Base-by-base conservation (phyloP, 2,329 filamentous ascomycete species). In the Epichloe elymi region DNA sequence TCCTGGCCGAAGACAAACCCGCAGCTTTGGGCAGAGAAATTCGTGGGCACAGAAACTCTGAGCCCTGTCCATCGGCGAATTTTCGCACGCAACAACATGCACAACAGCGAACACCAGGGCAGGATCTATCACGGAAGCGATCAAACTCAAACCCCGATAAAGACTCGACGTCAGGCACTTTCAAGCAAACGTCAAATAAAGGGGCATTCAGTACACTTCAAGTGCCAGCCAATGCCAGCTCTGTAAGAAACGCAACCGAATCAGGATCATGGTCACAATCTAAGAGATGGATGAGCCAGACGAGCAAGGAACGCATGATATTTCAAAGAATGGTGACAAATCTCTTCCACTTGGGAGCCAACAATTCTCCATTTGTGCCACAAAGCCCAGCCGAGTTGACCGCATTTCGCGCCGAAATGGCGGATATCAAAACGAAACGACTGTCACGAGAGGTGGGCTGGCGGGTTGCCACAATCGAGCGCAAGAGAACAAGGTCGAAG, bases 361-460 rank as follows among this genome's bases (percentile, higher is more conserved):
- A 63, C 44, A 62, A 63, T 12, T 71, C 69, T 0, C 67, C 68
- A 1, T 67, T 65, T 46, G 53, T 69, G 5, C 70, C 69, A 10
- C 60, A 62, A 42, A 66, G 35, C 10, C 63, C 67, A 3, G 58
- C 59, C 2, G 63, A 70, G 33, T 58, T 69, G 38, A 60, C 66
- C 11, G 60, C 62, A 11, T 61, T 69, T 47, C 65, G 59, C 26
- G 60, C 60, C 4, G 55, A 57, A n/a, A 46, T 62, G 1, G 60
- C 62, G 5, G 63, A 68, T 47, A 53, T 53, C 0, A 57, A 58
- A 59, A 59, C 49, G 45, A 55, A 52, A 20, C 59, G 56, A 53
- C 54, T 67, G n/a, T 47, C 51, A n/a, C 49, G 54, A 17, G 51
- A 61, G 39, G 54, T 67, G 14, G 51, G 55, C 42, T 55, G 56